Conservation (phyloP, 176 grass and related monocot genomes). For the Ensete ventricosum region DNA sequence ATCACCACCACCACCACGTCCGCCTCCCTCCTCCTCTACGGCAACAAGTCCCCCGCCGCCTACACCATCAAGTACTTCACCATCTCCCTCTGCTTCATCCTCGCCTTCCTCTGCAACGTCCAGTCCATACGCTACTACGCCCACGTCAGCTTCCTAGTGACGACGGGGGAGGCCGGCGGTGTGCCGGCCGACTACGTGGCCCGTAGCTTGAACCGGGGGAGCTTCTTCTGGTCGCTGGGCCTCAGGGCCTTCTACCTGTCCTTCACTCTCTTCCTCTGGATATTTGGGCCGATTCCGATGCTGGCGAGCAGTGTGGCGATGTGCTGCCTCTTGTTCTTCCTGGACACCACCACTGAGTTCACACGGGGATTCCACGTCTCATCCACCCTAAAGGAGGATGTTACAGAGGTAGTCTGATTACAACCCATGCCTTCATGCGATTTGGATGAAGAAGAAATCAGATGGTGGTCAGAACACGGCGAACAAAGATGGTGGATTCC, state of each 20-base stretch:
- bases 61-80: constrained; percentile 58
- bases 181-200: constrained; percentile 39
- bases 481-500: too few relatives aligned
- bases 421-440: too few relatives aligned
- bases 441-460: too few relatives aligned
- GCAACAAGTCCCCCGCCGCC: constrained; percentile 41
- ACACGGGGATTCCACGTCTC: constrained; percentile 20
- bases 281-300: constrained; percentile 81
- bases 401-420: not conserved
- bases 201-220: constrained; percentile 54
- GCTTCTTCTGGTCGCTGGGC: constrained; percentile 78
- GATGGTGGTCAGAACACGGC: too few relatives aligned
- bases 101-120: constrained; percentile 75
- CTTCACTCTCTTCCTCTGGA: constrained; percentile 73
- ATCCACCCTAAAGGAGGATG: not conserved
- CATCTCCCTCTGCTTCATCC: constrained; percentile 80
- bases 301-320: constrained; percentile 41
- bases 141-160: constrained; percentile 66
- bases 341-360: constrained; percentile 38
- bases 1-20: constrained; percentile 10
- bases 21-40: constrained; percentile 39
- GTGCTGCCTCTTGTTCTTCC: constrained; percentile 50
- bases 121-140: constrained; percentile 72
- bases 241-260: constrained; percentile 74
- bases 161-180: not conserved